A percentile compares a stretch with the other conserved stretches of the same genome.
Conservation (phyloP, 805 yeast species). For the Kazachstania martiniae region DNA sequence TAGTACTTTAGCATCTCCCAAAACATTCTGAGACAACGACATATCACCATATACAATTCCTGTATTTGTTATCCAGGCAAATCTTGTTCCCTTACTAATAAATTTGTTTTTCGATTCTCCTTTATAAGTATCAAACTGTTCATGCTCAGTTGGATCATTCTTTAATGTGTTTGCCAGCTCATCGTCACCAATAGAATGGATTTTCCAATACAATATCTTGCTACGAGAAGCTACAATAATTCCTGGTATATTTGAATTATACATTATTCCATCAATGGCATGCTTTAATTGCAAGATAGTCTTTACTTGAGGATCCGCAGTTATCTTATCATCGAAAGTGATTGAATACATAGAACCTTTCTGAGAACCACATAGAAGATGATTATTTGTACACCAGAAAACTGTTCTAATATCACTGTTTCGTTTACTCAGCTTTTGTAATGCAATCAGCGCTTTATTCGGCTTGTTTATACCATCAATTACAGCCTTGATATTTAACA, state of each 20-base stretch:
- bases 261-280: conserved; percentile 24
- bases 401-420: conserved; percentile 16
- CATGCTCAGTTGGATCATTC: conserved; percentile 28
- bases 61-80: conserved; percentile 39
- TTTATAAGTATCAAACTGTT: conserved; percentile 29
- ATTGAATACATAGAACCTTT: conserved; percentile 16
- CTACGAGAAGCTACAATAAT: conserved; percentile 15
- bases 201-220: conserved; percentile 14
- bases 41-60: conserved; percentile 37
- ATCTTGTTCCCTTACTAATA: conserved; percentile 15
- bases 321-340: conserved; percentile 3
- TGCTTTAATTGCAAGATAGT: conserved; percentile 1
- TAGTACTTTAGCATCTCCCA: conserved; percentile 30
- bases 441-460: not conserved
- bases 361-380: conserved; percentile 15
- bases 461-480: not conserved
- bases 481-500: conserved; percentile 7
- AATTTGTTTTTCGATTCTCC: conserved; percentile 27
- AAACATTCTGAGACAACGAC: conserved; percentile 6
- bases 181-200: conserved; percentile 1
- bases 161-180: conserved; percentile 9
- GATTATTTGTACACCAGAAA: conserved; percentile 11
- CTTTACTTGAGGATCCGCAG: not conserved
- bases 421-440: conserved; percentile 15
- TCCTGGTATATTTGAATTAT: conserved; percentile 2